phyloP scores from a whole-genome alignment of 1,139 yeast genomes.

The Scheffersomyces lignicola region DNA sequence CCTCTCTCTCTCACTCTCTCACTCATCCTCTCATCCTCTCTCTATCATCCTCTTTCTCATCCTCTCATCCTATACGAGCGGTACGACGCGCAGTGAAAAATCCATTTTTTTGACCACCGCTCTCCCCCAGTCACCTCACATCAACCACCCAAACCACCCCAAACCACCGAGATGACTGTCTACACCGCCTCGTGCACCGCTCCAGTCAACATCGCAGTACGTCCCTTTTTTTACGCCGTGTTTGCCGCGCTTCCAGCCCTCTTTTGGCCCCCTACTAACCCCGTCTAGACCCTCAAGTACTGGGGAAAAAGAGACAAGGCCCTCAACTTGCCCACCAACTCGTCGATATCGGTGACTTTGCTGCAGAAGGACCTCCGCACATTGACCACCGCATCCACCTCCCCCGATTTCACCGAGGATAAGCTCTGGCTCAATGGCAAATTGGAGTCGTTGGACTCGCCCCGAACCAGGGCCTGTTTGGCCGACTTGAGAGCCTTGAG shows the following conservation, averaged over 20 bases:
- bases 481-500: slow-evolving; percentile 73
- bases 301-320: slow-evolving; percentile 96
- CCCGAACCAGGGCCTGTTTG: slow-evolving; percentile 80
- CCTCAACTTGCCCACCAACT: slow-evolving; percentile 90
- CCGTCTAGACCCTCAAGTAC: slow-evolving; percentile 77
- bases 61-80: too few relatives aligned
- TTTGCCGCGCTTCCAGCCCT: not conserved
- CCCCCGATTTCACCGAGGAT: slow-evolving; percentile 58
- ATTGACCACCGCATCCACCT: slow-evolving; percentile 81
- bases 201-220: slow-evolving; percentile 93
- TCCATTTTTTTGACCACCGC: too few relatives aligned
- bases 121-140: too few relatives aligned
- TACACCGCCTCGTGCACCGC: slow-evolving; percentile 86
- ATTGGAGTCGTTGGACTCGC: slow-evolving; percentile 62
- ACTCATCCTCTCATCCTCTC: too few relatives aligned
- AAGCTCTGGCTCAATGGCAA: slow-evolving; percentile 81
- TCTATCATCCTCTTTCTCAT: too few relatives aligned
- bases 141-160: too few relatives aligned
- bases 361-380: slow-evolving; percentile 90
- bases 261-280: slow-evolving; percentile 20
- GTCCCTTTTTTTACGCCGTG: slow-evolving; percentile 22
- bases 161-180: too few relatives aligned
- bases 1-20: too few relatives aligned
- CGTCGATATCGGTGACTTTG: slow-evolving; percentile 91
- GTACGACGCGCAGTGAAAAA: too few relatives aligned